A percentile compares a stretch with the other conserved stretches of the same genome.
These are phyloP conservation scores for Talaromyces sp. DNA, from an alignment of 2,329 filamentous ascomycete genomes.

Conservation along the genomic window DNA sequence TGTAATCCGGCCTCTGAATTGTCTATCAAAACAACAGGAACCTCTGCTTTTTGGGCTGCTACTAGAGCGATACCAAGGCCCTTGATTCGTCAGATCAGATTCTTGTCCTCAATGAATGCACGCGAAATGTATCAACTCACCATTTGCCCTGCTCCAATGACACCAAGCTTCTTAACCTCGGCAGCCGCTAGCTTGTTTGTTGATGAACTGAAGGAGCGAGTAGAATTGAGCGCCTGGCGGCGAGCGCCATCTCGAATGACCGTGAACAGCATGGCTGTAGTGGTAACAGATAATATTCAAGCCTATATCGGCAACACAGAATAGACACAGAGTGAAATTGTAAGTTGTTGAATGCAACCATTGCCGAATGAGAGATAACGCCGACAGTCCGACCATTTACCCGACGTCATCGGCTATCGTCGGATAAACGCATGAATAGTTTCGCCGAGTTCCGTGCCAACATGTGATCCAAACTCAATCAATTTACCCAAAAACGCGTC, in stretches of 20 bases:
- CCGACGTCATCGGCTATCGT: conserved; percentile 35
- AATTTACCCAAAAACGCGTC: conserved; percentile 25
- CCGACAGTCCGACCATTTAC: conserved; percentile 15
- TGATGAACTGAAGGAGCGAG: conserved; percentile 68
- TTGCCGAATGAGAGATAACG: not conserved
- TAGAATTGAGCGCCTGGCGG: conserved; percentile 36
- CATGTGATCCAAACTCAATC: conserved; percentile 13
- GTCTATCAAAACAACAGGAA: conserved; percentile 85
- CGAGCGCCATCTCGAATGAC: conserved; percentile 33
- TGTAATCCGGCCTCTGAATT: conserved; percentile 78
- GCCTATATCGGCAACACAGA: not conserved
- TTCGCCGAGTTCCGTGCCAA: conserved; percentile 4
- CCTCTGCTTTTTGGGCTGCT: conserved; percentile 76
- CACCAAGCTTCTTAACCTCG: conserved; percentile 82
- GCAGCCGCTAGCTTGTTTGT: conserved; percentile 61
- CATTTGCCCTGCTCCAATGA: conserved; percentile 95
- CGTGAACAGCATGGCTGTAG: conserved; percentile 37
- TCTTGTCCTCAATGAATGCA: not conserved
- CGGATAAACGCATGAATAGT: conserved; percentile 23
- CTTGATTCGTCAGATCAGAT: conserved; percentile 49
- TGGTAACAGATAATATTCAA: not conserved
- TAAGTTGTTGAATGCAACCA: not conserved
- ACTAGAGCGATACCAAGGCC: conserved; percentile 94
- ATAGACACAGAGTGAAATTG: not conserved
- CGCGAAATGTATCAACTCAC: conserved; percentile 49